Evolutionary conservation across 2,329 filamentous ascomycete genomes (phyloP).

Genomic region (Leptographium galeiforme): DNA sequence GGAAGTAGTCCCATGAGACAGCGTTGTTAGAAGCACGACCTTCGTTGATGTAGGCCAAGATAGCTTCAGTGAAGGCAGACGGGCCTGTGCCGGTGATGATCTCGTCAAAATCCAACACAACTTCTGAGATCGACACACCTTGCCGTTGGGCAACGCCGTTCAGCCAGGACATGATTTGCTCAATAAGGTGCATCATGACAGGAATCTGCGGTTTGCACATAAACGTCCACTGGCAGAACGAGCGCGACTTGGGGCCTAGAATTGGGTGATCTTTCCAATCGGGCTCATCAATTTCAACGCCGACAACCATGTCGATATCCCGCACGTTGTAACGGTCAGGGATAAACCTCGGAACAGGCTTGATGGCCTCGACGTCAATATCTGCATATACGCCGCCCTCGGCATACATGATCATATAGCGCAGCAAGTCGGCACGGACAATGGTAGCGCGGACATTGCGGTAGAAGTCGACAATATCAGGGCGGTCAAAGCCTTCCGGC

Average conservation of each 20-base stretch:
- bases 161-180: slow-evolving; percentile 56
- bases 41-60: slow-evolving; percentile 49
- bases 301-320: slow-evolving; percentile 59
- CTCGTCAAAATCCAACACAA: slow-evolving; percentile 58
- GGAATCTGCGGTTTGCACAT: slow-evolving; percentile 54
- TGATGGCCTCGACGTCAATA: slow-evolving; percentile 28
- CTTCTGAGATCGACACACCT: slow-evolving; percentile 41
- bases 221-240: slow-evolving; percentile 66
- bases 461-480: slow-evolving; percentile 51
- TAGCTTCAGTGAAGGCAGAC: slow-evolving; percentile 53
- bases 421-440: slow-evolving; percentile 51
- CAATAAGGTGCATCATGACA: slow-evolving; percentile 54
- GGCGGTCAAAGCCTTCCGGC: slow-evolving; percentile 48
- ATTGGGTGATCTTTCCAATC: slow-evolving; percentile 50
- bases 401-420: slow-evolving; percentile 55
- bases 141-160: slow-evolving; percentile 45
- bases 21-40: slow-evolving; percentile 22
- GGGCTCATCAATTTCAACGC: slow-evolving; percentile 59
- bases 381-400: slow-evolving; percentile 42
- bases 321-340: slow-evolving; percentile 46
- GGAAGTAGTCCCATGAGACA: slow-evolving; percentile 51
- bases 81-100: slow-evolving; percentile 62
- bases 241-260: slow-evolving; percentile 52
- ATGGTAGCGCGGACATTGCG: slow-evolving; percentile 47
- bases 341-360: slow-evolving; percentile 36